These are phyloP conservation scores for Mariannaea elegans DNA, from an alignment of 2,329 filamentous ascomycete genomes.

Conservation along the genomic window DNA sequence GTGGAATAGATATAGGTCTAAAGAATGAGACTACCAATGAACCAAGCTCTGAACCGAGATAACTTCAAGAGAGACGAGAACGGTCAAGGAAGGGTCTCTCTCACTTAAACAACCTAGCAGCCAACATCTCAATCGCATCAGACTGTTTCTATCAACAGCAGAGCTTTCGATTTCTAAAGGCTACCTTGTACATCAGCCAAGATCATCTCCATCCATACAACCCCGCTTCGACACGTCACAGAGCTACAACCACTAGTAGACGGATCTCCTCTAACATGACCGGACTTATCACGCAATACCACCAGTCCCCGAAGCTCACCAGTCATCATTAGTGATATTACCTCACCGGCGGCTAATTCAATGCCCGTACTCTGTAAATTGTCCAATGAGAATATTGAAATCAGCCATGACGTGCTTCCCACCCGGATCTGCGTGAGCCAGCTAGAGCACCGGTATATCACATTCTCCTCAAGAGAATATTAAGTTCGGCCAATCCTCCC, in stretches of 20 bases:
- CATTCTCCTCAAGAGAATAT: background rate
- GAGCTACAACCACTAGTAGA: slow-evolving; percentile 2
- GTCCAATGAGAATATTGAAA: background rate
- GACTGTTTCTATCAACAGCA: too few species aligned
- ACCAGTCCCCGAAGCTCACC: background rate
- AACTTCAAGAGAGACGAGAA: too few species aligned
- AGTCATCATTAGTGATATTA: slow-evolving; percentile 8
- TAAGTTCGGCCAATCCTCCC: background rate
- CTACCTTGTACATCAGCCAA: too few species aligned
- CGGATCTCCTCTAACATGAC: slow-evolving; percentile 1
- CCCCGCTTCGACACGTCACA: slow-evolving; percentile 23
- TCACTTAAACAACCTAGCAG: too few species aligned
- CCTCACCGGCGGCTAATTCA: background rate
- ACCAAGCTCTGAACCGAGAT: too few species aligned
- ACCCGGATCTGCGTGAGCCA: background rate
- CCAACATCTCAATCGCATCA: too few species aligned
- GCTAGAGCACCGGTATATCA: background rate
- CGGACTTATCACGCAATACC: slow-evolving; percentile 22
- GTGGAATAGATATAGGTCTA: too few species aligned
- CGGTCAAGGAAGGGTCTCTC: too few species aligned
- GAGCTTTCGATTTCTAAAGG: too few species aligned
- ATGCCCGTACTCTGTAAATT: background rate
- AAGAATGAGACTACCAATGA: too few species aligned
- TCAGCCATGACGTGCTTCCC: slow-evolving; percentile 15
- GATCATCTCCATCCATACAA: background rate